Evolutionary conservation across 148 eudicot species (phyloP).

Genomic region (Nepenthes mirabilis): DNA sequence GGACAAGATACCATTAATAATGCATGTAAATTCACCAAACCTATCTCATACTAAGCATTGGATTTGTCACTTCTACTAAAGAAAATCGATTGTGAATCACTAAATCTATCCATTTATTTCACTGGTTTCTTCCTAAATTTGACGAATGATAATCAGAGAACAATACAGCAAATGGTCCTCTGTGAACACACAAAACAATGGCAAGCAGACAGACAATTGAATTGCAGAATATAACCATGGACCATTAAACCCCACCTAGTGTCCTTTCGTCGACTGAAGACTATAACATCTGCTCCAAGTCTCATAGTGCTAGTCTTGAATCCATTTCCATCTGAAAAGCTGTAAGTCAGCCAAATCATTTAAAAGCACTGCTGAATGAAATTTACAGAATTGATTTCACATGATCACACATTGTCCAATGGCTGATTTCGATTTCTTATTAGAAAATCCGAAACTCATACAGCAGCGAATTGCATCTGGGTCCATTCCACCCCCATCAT

Average conservation of each 20-base stretch:
- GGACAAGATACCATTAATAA: no score
- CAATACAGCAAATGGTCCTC: neutral
- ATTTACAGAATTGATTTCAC: slow-evolving; percentile 1
- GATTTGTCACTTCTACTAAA: neutral
- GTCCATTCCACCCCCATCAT: slow-evolving; percentile 96
- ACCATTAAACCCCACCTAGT: slow-evolving; percentile 25
- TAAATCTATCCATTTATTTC: no score
- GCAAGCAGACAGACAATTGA: no score
- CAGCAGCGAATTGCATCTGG: slow-evolving; percentile 78
- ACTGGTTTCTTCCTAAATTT: neutral
- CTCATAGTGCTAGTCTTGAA: slow-evolving; percentile 98
- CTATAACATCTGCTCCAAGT: slow-evolving; percentile 95
- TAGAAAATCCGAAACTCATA: slow-evolving; percentile 96
- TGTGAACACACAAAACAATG: neutral
- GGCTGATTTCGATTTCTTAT: slow-evolving; percentile 65
- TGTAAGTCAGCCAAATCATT: slow-evolving; percentile 14
- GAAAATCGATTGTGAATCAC: no score
- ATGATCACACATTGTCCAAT: slow-evolving; percentile 64
- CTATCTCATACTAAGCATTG: neutral
- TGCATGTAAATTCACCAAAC: neutral
- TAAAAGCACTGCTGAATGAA: neutral
- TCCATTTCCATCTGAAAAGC: slow-evolving; percentile 94
- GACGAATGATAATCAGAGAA: neutral
- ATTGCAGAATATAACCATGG: no score
- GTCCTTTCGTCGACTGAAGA: slow-evolving; percentile 53